A percentile compares a stretch with the other conserved stretches of the same genome.
These are phyloP conservation scores for Cutaneotrichosporon mucoides DNA, from an alignment of 1,284 basidiomycete genomes.

Conservation along the genomic window DNA sequence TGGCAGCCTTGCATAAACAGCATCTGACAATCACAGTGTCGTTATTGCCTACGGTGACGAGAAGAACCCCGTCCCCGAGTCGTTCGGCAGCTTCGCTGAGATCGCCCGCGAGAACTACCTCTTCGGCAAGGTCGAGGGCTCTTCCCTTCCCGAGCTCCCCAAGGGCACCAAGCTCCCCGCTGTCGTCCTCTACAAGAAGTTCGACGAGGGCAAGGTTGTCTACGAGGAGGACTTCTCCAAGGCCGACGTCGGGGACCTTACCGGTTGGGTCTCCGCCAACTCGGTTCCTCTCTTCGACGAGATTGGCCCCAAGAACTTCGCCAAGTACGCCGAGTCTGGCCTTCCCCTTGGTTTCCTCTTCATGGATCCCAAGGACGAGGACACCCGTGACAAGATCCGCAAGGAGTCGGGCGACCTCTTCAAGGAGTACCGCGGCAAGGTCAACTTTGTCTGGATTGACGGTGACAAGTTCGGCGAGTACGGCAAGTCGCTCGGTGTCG, in stretches of 20 bases:
- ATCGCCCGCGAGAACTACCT: conserved; percentile 86
- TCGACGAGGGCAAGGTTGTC: conserved; percentile 82
- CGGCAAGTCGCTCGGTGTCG: conserved; percentile 88
- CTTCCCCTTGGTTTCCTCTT: conserved; percentile 96
- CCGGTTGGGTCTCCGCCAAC: conserved; percentile 75
- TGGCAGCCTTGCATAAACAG: neutral
- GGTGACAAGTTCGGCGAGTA: conserved; percentile 92
- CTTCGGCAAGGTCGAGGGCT: conserved; percentile 79
- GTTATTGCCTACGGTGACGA: conserved; percentile 77
- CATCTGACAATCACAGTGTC: conserved; percentile 53
- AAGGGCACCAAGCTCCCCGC: conserved; percentile 69
- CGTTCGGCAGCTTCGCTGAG: conserved; percentile 76
- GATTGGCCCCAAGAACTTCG: conserved; percentile 92
- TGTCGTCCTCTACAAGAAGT: conserved; percentile 85
- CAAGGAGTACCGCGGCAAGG: conserved; percentile 71
- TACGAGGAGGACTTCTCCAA: conserved; percentile 58
- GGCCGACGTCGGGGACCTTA: conserved; percentile 61
- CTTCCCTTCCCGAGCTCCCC: conserved; percentile 63
- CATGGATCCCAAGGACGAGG: conserved; percentile 65
- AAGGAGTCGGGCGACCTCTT: conserved; percentile 72
- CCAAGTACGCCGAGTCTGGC: conserved; percentile 70
- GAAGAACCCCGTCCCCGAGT: conserved; percentile 62
- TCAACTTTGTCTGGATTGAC: conserved; percentile 99
- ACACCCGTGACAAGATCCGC: conserved; percentile 62
- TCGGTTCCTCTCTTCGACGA: conserved; percentile 87